A percentile compares a stretch with the other conserved stretches of the same genome.
phyloP scores from a whole-genome alignment of 2,329 filamentous ascomycete genomes.

The Epichloe amarillans region DNA sequence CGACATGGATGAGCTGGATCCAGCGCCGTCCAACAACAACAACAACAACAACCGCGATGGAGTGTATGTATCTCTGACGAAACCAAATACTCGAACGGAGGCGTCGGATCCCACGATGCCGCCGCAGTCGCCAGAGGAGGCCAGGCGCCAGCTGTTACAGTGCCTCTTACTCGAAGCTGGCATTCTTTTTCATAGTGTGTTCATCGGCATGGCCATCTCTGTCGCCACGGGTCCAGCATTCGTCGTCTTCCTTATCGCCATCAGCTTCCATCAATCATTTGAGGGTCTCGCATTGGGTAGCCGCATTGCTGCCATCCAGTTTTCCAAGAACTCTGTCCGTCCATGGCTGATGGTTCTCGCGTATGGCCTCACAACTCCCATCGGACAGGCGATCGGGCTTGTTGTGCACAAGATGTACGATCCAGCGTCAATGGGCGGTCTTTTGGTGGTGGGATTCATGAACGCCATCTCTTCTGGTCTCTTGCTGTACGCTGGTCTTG shows the following conservation, averaged over 20 bases:
- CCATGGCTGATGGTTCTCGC: constrained; percentile 76
- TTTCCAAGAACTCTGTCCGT: constrained; percentile 56
- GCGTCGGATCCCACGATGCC: constrained; percentile 10
- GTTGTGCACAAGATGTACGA: constrained; percentile 69
- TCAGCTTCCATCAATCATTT: constrained; percentile 78
- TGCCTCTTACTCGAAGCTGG: constrained; percentile 71
- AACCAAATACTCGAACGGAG: constrained; percentile 9
- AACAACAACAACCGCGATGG: constrained; percentile 13
- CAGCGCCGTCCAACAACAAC: constrained; percentile 15
- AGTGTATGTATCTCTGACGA: constrained; percentile 19
- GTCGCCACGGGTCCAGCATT: constrained; percentile 71
- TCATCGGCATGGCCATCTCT: constrained; percentile 77
- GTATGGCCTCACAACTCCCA: constrained; percentile 64
- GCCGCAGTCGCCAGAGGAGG: constrained; percentile 36
- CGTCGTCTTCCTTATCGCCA: constrained; percentile 65
- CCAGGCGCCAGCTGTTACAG: constrained; percentile 57
- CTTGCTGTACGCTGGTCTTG: constrained; percentile 68
- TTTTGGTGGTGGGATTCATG: constrained; percentile 76
- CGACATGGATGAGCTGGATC: constrained; percentile 48
- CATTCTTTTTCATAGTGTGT: constrained; percentile 74
- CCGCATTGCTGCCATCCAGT: constrained; percentile 72
- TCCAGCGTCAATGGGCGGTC: constrained; percentile 52
- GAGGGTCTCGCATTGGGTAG: constrained; percentile 78
- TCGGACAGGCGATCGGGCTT: constrained; percentile 74
- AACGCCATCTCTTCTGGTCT: constrained; percentile 75